phyloP scores from a whole-genome alignment of 805 yeast genomes.

The Ogataea sp. region DNA sequence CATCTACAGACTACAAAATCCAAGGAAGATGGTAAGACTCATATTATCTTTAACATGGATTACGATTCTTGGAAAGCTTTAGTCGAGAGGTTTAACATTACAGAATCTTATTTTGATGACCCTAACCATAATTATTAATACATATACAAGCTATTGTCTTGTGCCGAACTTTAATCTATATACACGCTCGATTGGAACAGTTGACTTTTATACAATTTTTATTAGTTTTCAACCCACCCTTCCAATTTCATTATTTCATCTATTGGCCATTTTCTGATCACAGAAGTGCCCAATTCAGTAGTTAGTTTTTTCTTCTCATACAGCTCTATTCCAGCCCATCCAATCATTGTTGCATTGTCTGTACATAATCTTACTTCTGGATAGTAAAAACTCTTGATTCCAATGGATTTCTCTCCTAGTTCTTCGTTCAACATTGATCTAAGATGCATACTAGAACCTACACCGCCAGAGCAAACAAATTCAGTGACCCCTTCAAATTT shows the following conservation, averaged over 20 bases:
- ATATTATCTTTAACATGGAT: constrained; percentile 68
- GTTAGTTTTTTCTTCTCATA: constrained; percentile 44
- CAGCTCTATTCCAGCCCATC: constrained; percentile 92
- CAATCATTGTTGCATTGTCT: constrained; percentile 96
- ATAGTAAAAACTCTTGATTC: constrained; percentile 39
- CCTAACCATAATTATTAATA: not conserved
- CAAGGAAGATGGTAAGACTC: constrained; percentile 32
- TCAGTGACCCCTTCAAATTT: constrained; percentile 36
- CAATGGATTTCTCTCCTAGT: constrained; percentile 23
- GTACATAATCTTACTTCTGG: constrained; percentile 75
- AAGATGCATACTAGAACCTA: constrained; percentile 64
- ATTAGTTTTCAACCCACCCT: constrained; percentile 35
- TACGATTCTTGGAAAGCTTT: constrained; percentile 56
- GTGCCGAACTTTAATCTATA: no score
- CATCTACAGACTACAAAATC: constrained; percentile 11
- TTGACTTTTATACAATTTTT: not conserved
- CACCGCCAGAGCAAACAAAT: constrained; percentile 91
- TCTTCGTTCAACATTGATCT: constrained; percentile 38
- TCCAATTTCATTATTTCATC: constrained; percentile 37
- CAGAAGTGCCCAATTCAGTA: constrained; percentile 49
- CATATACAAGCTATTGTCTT: not conserved
- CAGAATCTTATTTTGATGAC: constrained; percentile 32
- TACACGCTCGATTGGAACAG: not conserved
- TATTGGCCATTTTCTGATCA: constrained; percentile 80
- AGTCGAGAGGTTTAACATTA: constrained; percentile 46